Base-by-base conservation (phyloP, 371 early-diverging fungal genomes). In the Apophysomyces sp. region DNA sequence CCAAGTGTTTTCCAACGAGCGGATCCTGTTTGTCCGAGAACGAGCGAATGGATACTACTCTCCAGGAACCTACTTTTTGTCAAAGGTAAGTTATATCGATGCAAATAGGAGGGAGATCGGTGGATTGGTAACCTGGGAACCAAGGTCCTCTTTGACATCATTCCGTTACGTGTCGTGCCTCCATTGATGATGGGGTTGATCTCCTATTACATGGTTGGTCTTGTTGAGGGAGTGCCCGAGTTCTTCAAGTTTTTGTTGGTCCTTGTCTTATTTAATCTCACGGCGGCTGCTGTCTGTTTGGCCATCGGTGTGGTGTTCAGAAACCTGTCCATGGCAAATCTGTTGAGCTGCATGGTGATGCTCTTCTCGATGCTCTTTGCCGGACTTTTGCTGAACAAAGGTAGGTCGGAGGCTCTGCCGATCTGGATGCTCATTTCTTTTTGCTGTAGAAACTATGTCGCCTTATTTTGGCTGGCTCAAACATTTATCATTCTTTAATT, bases 331-430 rank as follows among this genome's bases (percentile, higher is more conserved):
- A 87, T 95, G 51, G 91, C 95, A 2, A 92, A 88, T 64, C 72
- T 97, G 40, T 69, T 94, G 41, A 86, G 86, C 16, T 86, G 87
- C 16, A 82, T 97, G 61, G 79, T 89, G 26, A 91, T 95, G 77
- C 79, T 97, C 26, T 94, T 95, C 69, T 88, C 89, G 30, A 94
- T 97, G 90, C 67, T 96, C 37, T 95, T 95, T 81, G 92, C 93
- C 8, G 96, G 96, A 4, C 82, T 95, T 4, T 76, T 97, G 53
- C 74, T 97, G 55, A 95, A 95, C 79, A 91, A 91, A 72, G 87
- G 80, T 79, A 66, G 54, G n/a, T n/a, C n/a, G 34, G 5, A 28
- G 7, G 54, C 26, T 30, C 7, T 5, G 4, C 2, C 44, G 27
- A 11, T 30, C n/a, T 49, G 11, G 59, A 37, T 40, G 29, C 0